phyloP scores from a whole-genome alignment of 805 yeast genomes.

The Metschnikowia aberdeeniae region DNA sequence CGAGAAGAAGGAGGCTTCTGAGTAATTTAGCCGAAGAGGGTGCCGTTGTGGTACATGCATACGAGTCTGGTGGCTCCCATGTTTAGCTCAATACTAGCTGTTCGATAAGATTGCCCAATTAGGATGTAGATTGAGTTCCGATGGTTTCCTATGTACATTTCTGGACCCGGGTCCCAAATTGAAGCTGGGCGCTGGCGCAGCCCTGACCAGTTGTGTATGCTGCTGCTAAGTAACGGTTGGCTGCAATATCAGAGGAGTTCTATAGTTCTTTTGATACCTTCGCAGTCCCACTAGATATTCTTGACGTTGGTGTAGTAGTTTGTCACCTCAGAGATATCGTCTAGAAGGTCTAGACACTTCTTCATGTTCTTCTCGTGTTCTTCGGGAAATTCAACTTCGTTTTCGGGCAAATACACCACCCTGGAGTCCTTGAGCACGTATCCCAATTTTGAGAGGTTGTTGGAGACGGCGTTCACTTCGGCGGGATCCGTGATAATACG shows the following conservation, averaged over 20 bases:
- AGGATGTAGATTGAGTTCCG: neutral
- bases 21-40: constrained; percentile 3
- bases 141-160: neutral
- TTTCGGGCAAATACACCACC: constrained; percentile 61
- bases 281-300: constrained; percentile 17
- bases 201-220: neutral
- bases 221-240: no score
- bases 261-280: no score
- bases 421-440: constrained; percentile 69
- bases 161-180: neutral
- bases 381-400: constrained; percentile 49
- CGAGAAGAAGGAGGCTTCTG: constrained; percentile 15
- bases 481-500: constrained; percentile 60
- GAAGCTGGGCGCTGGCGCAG: neutral
- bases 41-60: constrained; percentile 2
- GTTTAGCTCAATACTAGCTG: constrained; percentile 5
- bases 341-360: constrained; percentile 58
- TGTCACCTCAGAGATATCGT: constrained; percentile 80
- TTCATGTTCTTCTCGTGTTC: constrained; percentile 50
- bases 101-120: neutral
- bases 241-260: no score
- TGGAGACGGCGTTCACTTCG: constrained; percentile 59
- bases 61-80: constrained; percentile 1
- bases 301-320: constrained; percentile 70
- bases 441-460: constrained; percentile 46